Evolutionary conservation across 2,329 filamentous ascomycete genomes (phyloP), one percentile per base, ranked within the genome.

Genomic region (Trichoderma arundinaceum): DNA sequence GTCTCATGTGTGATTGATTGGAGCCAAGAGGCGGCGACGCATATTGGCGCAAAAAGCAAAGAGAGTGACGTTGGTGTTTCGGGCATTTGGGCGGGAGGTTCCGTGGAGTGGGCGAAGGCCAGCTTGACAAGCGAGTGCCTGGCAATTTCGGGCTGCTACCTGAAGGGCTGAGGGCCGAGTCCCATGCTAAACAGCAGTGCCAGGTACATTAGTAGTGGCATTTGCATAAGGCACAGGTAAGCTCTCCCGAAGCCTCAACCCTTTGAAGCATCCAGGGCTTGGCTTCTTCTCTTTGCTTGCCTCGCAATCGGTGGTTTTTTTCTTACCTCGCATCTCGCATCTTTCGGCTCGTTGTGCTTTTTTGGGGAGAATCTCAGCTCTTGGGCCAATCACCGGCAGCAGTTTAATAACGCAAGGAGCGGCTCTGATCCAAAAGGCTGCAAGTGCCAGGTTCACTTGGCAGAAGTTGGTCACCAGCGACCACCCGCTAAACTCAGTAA

Each of bases 391-490:
- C 60, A 54, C 28, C 60, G 7, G 28, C 49, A 15, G 49, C 39
- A 28, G 22, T 53, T 59, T 65, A 65, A 65, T 59, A 65, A 65
- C 62, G 53, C 62, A 65, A 22, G 38, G 53, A 52, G 44, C 10
- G 35, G 17, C 22, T 4, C 22, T 53, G 58, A 52, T 44, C 48
- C 49, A 35, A n/a, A 35, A 63, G 38, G 15, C 48, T 17, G 28
- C 22, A 28, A 28, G 22, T 28, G 48, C 48, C 12, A n/a, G 54
- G 8, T 22, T 15, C 13, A 22, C 51, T 28, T 39, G 33, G 51
- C 19, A 33, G 9, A 41, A 22, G 39, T 28, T 59, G 56, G 43
- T 59, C 43, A 48, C 52, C 38, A 22, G 52, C 22, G 22, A 28
- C 22, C 22, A 28, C 35, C 57, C 57, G 46, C 57, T 17, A n/a